phyloP scores from a whole-genome alignment of 2,329 filamentous ascomycete species.

The Fusarium sp. region DNA sequence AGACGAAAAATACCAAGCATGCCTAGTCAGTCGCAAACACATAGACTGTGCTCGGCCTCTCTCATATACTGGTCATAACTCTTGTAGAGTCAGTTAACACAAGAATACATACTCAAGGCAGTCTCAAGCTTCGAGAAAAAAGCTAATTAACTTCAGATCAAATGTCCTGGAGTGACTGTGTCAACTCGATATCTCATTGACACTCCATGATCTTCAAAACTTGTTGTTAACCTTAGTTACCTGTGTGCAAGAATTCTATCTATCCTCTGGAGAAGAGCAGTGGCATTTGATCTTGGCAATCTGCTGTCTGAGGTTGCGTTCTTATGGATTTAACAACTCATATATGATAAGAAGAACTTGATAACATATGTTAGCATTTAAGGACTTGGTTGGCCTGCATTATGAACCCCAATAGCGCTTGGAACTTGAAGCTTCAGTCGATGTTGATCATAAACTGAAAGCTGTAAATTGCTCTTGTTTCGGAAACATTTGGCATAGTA shows the following conservation, averaged over 20 bases:
- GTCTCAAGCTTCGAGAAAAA: slow-evolving; percentile 24
- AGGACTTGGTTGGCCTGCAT: not conserved
- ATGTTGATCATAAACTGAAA: not conserved
- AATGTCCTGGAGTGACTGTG: too few species aligned
- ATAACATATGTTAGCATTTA: too few species aligned
- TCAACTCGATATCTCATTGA: not conserved
- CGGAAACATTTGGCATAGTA: not conserved
- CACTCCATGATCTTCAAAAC: fast-evolving
- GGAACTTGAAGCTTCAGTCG: not conserved
- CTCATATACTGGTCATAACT: fast-evolving
- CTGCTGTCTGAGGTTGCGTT: not conserved
- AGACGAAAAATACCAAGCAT: not conserved
- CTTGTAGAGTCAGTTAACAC: not conserved
- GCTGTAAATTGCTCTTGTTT: not conserved
- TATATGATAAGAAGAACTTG: not conserved
- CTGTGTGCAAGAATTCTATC: not conserved
- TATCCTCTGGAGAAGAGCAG: too few species aligned
- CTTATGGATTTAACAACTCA: too few species aligned
- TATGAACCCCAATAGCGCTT: fast-evolving
- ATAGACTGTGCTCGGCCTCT: not conserved
- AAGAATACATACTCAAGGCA: slow-evolving; percentile 18
- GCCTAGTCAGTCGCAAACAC: too few species aligned
- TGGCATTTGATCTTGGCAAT: fast-evolving
- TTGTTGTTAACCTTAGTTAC: not conserved
- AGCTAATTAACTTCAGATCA: too few species aligned